A percentile compares a stretch with the other conserved stretches of the same genome.
These are phyloP conservation scores for Vitis rupestris DNA, from an alignment of 164 flowering plant genomes.

Conservation along the genomic window DNA sequence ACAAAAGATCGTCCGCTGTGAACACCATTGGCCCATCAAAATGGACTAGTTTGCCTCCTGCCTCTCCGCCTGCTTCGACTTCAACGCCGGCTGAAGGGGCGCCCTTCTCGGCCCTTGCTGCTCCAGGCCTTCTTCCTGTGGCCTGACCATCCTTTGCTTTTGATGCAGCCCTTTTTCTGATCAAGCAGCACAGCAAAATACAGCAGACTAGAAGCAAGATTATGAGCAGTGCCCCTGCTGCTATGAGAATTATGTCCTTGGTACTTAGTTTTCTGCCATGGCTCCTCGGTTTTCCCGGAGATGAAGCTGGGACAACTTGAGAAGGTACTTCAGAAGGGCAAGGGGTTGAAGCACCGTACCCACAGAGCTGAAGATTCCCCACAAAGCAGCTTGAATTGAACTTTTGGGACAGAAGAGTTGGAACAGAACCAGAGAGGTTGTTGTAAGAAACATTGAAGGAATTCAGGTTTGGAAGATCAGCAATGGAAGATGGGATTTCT, in stretches of 20 bases:
- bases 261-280: slow-evolving; percentile 45
- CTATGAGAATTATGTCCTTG: slow-evolving; percentile 77
- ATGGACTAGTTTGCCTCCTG: slow-evolving; percentile 89
- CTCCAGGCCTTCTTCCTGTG: slow-evolving; percentile 1
- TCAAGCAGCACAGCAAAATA: slow-evolving; percentile 62
- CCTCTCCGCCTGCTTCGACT: slow-evolving; percentile 50
- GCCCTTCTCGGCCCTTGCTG: slow-evolving; percentile 20
- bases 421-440: slow-evolving; percentile 84
- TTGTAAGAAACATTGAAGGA: slow-evolving; percentile 82
- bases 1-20: slow-evolving; percentile 88
- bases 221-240: slow-evolving; percentile 57
- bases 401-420: slow-evolving; percentile 44
- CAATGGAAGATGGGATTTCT: slow-evolving; percentile 61
- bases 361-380: slow-evolving; percentile 87
- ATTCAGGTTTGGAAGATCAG: slow-evolving; percentile 45
- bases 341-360: slow-evolving; percentile 51
- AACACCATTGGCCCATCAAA: slow-evolving; percentile 90
- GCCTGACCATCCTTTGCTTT: slow-evolving; percentile 29
- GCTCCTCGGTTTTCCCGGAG: background rate
- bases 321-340: slow-evolving; percentile 48
- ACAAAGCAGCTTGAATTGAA: slow-evolving; percentile 86
- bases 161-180: slow-evolving; percentile 47
- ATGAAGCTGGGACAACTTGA: slow-evolving; percentile 26
- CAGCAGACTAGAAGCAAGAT: slow-evolving; percentile 61
- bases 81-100: slow-evolving; percentile 33